Percentiles rank a stretch among this genome's conserved stretches.
phyloP scores from a whole-genome alignment of 208 protist genomes.

The Porcisia deanei region DNA sequence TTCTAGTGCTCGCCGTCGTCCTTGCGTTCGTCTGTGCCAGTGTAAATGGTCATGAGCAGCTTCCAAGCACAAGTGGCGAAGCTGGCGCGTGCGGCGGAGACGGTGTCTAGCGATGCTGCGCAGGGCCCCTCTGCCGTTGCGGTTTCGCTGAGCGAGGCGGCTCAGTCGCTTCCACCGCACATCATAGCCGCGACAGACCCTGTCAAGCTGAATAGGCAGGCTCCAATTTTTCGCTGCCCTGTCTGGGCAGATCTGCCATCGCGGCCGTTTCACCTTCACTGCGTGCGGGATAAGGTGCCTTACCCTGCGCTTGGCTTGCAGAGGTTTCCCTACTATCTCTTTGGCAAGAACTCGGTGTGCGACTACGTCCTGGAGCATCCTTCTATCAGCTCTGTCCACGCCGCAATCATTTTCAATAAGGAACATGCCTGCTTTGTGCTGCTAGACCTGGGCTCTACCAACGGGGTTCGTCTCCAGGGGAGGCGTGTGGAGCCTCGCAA shows the following conservation, averaged over 20 bases:
- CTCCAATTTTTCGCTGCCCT: constrained; percentile 76
- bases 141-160: constrained; percentile 48
- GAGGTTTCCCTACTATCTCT: constrained; percentile 88
- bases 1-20: neutral
- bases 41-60: constrained; percentile 9
- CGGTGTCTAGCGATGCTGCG: constrained; percentile 4
- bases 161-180: constrained; percentile 61
- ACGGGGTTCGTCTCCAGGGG: constrained; percentile 78
- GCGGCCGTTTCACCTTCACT: constrained; percentile 66
- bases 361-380: constrained; percentile 91
- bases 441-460: constrained; percentile 86
- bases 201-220: constrained; percentile 79
- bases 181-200: constrained; percentile 67
- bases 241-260: constrained; percentile 74
- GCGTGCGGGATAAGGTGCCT: constrained; percentile 48
- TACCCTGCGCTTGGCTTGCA: constrained; percentile 66
- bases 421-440: constrained; percentile 79
- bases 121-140: neutral
- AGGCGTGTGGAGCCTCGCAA: constrained; percentile 47
- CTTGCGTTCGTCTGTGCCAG: neutral
- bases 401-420: constrained; percentile 84
- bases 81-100: constrained; percentile 29
- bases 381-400: constrained; percentile 84
- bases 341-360: constrained; percentile 75
- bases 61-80: constrained; percentile 28